Conservation (phyloP, 1,139 yeast genomes). For the Zhuliangozyma blackwelliae region DNA sequence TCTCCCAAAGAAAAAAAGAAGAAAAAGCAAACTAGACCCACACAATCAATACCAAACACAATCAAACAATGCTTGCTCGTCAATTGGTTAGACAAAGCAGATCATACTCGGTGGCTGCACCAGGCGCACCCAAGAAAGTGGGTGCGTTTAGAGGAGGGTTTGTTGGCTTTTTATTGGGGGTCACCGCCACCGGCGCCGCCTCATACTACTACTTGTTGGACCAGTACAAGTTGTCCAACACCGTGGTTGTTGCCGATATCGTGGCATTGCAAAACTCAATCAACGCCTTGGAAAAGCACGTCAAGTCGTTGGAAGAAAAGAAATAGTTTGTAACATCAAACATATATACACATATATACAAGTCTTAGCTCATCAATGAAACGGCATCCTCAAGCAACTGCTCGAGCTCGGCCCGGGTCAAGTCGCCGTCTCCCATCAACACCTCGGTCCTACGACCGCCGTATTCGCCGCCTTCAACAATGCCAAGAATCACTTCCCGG, state of each 20-base stretch:
- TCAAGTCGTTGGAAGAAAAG: conserved; percentile 48
- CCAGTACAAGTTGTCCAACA: conserved; percentile 70
- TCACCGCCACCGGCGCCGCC: conserved; percentile 66
- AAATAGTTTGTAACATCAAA: conserved; percentile 14
- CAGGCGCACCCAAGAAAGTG: conserved; percentile 30
- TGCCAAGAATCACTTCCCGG: conserved; percentile 39
- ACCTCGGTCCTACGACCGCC: conserved; percentile 53
- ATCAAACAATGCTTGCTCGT: conserved; percentile 16
- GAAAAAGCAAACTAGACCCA: conserved; percentile 1
- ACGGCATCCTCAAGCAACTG: conserved; percentile 25
- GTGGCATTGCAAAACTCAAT: conserved; percentile 66
- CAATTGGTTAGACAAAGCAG: conserved; percentile 16
- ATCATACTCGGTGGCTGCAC: conserved; percentile 21
- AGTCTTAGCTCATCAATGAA: conserved; percentile 16
- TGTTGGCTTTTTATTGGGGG: conserved; percentile 75
- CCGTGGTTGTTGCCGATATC: conserved; percentile 71
- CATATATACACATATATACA: neutral
- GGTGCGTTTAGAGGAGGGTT: conserved; percentile 68
- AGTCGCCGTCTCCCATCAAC: conserved; percentile 25
- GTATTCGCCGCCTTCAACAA: conserved; percentile 53
- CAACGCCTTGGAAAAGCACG: conserved; percentile 62
- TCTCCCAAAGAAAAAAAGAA: no score
- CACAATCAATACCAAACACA: neutral
- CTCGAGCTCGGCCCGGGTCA: conserved; percentile 21
- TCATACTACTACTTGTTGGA: conserved; percentile 77